Evolutionary conservation across 805 yeast species (phyloP).

Genomic region (Candida oleophila): DNA sequence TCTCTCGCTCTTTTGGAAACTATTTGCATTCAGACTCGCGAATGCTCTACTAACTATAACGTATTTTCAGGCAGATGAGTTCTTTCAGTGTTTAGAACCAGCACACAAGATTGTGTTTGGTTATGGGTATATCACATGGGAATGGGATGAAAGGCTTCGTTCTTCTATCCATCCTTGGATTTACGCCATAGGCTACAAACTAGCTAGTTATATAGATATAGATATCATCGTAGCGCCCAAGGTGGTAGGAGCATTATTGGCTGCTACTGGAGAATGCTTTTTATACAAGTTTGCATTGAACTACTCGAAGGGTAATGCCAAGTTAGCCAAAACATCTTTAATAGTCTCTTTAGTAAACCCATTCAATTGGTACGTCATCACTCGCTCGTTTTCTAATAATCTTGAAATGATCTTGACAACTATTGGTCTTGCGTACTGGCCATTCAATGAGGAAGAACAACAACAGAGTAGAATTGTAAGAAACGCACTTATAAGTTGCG

Average conservation of each 20-base stretch:
- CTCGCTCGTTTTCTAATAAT: slow-evolving; percentile 84
- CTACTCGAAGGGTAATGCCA: slow-evolving; percentile 28
- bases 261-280: slow-evolving; percentile 69
- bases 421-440: slow-evolving; percentile 69
- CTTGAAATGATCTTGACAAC: slow-evolving; percentile 74
- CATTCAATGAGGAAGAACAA: slow-evolving; percentile 48
- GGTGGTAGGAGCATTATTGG: slow-evolving; percentile 63
- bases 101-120: slow-evolving; percentile 77
- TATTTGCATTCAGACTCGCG: slow-evolving; percentile 46
- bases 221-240: slow-evolving; percentile 50
- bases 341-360: slow-evolving; percentile 57
- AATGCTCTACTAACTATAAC: slow-evolving; percentile 68
- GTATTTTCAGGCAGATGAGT: slow-evolving; percentile 96
- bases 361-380: slow-evolving; percentile 78
- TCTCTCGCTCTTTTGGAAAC: slow-evolving; percentile 1
- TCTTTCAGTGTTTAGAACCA: slow-evolving; percentile 88
- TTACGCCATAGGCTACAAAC: slow-evolving; percentile 47
- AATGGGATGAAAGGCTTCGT: slow-evolving; percentile 76
- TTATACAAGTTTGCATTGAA: slow-evolving; percentile 46
- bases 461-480: slow-evolving; percentile 9
- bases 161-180: slow-evolving; percentile 79
- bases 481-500: slow-evolving; percentile 35
- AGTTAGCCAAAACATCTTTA: slow-evolving; percentile 43
- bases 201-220: slow-evolving; percentile 39
- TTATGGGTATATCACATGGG: slow-evolving; percentile 90